Percentiles rank a stretch among this genome's conserved stretches.
Evolutionary conservation across 1,284 basidiomycete species (phyloP).

Genomic region (Testicularia cyperi): DNA sequence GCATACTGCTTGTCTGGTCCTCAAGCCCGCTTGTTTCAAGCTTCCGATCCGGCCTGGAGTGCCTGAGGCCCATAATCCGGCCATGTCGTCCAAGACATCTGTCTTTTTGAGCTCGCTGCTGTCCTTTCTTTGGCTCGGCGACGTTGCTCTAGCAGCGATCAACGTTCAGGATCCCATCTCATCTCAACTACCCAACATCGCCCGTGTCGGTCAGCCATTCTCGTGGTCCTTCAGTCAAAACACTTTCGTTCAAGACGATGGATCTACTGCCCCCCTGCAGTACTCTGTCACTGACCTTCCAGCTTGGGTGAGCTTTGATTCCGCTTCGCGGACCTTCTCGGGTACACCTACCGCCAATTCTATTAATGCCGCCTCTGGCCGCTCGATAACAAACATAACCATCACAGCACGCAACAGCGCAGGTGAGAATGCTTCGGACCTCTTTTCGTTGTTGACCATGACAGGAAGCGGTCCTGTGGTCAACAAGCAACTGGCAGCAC

Average conservation of each 20-base stretch:
- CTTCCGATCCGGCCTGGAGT: too few species aligned
- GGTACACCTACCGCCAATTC: constrained; percentile 48
- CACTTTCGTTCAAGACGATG: constrained; percentile 38
- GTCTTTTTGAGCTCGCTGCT: too few species aligned
- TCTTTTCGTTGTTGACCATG: constrained; percentile 41
- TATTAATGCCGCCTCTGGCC: too few species aligned
- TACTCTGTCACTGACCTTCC: constrained; percentile 39
- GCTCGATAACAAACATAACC: constrained; percentile 3
- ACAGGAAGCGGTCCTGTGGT: constrained; percentile 42
- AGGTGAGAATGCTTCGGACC: constrained; percentile 5
- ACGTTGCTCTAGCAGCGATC: constrained; percentile 9
- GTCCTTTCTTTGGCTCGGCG: not conserved
- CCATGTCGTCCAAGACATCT: too few species aligned
- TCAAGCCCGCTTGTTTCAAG: too few species aligned
- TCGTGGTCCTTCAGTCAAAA: constrained; percentile 44
- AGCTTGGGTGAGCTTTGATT: constrained; percentile 48
- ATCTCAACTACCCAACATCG: constrained; percentile 46
- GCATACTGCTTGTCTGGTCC: too few species aligned
- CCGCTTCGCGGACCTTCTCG: constrained; percentile 27
- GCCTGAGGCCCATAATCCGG: too few species aligned
- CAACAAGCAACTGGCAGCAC: constrained; percentile 42
- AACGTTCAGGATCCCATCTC: constrained; percentile 28
- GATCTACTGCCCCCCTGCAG: constrained; percentile 18
- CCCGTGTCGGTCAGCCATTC: constrained; percentile 41
- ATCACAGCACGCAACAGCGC: constrained; percentile 16